Conservation (phyloP, 805 yeast species). For the Suhomyces prunicola region DNA sequence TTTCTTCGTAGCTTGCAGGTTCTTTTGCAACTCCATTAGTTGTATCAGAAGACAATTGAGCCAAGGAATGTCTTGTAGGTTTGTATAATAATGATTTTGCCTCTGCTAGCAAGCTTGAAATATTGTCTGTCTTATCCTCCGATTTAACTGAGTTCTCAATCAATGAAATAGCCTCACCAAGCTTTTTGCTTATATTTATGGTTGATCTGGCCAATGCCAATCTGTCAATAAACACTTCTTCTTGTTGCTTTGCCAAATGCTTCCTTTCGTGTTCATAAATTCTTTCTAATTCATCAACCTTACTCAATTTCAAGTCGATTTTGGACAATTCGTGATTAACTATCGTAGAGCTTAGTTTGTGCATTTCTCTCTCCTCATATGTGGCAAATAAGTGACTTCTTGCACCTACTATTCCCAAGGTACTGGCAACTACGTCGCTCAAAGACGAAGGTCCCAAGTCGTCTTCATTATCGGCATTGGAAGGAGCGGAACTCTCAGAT, state of each 20-base stretch:
- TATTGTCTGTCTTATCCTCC: constrained; percentile 5
- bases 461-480: constrained; percentile 2
- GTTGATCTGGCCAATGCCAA: constrained; percentile 64
- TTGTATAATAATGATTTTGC: constrained; percentile 32
- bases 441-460: constrained; percentile 14
- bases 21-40: constrained; percentile 6
- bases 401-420: constrained; percentile 74
- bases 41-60: constrained; percentile 11
- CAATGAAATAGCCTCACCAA: constrained; percentile 32
- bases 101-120: constrained; percentile 24
- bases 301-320: constrained; percentile 59
- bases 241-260: constrained; percentile 57
- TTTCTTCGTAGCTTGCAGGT: constrained; percentile 7
- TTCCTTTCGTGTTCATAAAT: constrained; percentile 64
- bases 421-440: constrained; percentile 62
- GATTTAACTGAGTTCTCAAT: constrained; percentile 6
- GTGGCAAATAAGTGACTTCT: constrained; percentile 77
- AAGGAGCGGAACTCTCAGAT: constrained; percentile 7
- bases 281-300: constrained; percentile 60
- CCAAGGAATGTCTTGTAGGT: constrained; percentile 27
- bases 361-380: constrained; percentile 76
- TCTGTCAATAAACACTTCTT: constrained; percentile 63
- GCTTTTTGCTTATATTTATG: constrained; percentile 45
- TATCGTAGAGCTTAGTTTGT: constrained; percentile 52
- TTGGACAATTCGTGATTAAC: constrained; percentile 62